These are phyloP conservation scores for Biscogniauxia mediterranea DNA, from an alignment of 2,329 filamentous ascomycete species.

Conservation along the genomic window DNA sequence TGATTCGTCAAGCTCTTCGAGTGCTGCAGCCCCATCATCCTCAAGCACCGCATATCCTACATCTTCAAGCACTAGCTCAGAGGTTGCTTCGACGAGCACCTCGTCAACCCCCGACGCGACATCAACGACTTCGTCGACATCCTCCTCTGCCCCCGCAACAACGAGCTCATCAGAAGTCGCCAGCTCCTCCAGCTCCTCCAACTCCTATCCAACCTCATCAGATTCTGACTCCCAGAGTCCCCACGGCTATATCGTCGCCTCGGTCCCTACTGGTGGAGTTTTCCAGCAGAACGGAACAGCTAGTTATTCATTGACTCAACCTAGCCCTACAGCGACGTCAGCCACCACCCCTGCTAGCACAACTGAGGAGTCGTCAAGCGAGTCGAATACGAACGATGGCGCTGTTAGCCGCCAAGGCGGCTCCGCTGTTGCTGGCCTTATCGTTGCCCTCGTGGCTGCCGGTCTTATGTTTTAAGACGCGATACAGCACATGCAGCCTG, in stretches of 20 bases:
- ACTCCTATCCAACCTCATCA: slow-evolving; percentile 5
- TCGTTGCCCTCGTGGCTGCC: slow-evolving; percentile 55
- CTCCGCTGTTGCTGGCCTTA: slow-evolving; percentile 51
- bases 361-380: slow-evolving; percentile 28
- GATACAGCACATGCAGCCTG: background rate
- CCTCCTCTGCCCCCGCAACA: slow-evolving; percentile 24
- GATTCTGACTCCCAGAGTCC: slow-evolving; percentile 1
- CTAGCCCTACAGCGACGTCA: slow-evolving; percentile 27
- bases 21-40: slow-evolving; percentile 25
- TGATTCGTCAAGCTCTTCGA: slow-evolving; percentile 23
- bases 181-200: slow-evolving; percentile 17
- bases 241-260: slow-evolving; percentile 11
- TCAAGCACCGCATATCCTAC: slow-evolving; percentile 17
- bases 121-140: slow-evolving; percentile 20
- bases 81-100: slow-evolving; percentile 14
- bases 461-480: slow-evolving; percentile 34
- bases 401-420: slow-evolving; percentile 45
- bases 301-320: slow-evolving; percentile 11
- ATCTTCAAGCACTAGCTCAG: slow-evolving; percentile 21
- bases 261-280: slow-evolving; percentile 43
- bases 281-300: slow-evolving; percentile 52
- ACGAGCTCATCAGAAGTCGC: slow-evolving; percentile 13
- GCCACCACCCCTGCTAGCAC: slow-evolving; percentile 26
- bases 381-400: slow-evolving; percentile 46
- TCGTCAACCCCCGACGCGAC: slow-evolving; percentile 21